Conservation (phyloP, 352 stramenopile species). For the Globisporangium canariense region DNA sequence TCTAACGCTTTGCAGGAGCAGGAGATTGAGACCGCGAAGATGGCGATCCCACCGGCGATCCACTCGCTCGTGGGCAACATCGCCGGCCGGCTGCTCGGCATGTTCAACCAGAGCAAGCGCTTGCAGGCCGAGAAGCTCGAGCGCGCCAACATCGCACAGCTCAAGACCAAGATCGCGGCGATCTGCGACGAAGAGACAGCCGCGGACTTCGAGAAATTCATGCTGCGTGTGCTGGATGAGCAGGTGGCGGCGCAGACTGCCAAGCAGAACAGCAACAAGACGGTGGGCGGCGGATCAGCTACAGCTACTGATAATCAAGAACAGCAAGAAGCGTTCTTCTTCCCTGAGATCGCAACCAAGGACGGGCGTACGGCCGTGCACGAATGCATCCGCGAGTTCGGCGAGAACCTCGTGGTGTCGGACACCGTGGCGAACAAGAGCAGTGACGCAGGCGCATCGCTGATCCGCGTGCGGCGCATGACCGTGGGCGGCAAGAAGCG, state of each 20-base stretch:
- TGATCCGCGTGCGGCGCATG: constrained; percentile 82
- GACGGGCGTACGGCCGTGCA: constrained; percentile 85
- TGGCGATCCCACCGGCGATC: constrained; percentile 34
- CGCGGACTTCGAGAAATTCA: constrained; percentile 34
- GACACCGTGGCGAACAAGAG: constrained; percentile 77
- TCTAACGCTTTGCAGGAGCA: constrained; percentile 8
- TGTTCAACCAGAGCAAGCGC: constrained; percentile 69
- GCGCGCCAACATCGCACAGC: constrained; percentile 37
- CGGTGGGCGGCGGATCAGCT: background rate
- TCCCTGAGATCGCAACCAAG: constrained; percentile 79
- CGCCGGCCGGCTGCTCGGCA: constrained; percentile 44
- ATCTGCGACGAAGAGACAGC: constrained; percentile 50
- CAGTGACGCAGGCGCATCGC: constrained; percentile 28
- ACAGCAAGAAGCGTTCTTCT: constrained; percentile 41
- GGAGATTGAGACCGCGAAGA: constrained; percentile 10
- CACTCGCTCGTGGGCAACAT: constrained; percentile 60
- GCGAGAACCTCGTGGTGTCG: constrained; percentile 67
- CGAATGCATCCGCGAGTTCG: constrained; percentile 70
- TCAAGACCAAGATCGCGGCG: constrained; percentile 34
- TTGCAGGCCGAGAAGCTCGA: constrained; percentile 27
- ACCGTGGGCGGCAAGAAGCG: constrained; percentile 82
- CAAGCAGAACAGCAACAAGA: constrained; percentile 16
- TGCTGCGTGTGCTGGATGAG: constrained; percentile 37
- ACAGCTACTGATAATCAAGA: background rate
- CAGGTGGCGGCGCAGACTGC: constrained; percentile 18